Evolutionary conservation across 179 eudicot species (phyloP).

Genomic region (Nepenthes alata): DNA sequence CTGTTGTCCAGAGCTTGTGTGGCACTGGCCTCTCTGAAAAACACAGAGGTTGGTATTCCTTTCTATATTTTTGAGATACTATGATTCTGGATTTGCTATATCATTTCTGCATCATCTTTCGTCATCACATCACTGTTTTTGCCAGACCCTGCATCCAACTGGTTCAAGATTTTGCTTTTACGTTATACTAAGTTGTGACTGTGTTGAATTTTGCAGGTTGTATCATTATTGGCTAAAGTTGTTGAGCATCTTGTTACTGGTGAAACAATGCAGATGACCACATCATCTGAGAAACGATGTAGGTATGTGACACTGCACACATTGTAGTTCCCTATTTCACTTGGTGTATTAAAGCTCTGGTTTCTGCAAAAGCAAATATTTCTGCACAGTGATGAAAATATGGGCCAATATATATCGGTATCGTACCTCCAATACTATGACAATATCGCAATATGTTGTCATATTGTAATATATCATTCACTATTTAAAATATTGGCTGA

Average conservation of each 20-base stretch:
- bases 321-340: background rate
- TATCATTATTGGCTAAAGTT: constrained; percentile 68
- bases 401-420: too few relatives aligned
- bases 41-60: constrained; percentile 54
- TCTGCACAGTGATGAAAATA: too few relatives aligned
- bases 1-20: constrained; percentile 90
- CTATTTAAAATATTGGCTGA: too few relatives aligned
- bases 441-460: too few relatives aligned
- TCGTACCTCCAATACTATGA: too few relatives aligned
- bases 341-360: background rate
- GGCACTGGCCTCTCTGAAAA: constrained; percentile 78
- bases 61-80: background rate
- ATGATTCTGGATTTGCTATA: background rate
- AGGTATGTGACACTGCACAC: constrained; percentile 35
- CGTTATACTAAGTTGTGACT: background rate
- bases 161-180: background rate
- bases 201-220: constrained; percentile 42
- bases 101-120: background rate
- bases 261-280: constrained; percentile 96
- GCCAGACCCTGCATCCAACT: background rate
- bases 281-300: constrained; percentile 70
- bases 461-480: too few relatives aligned
- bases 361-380: too few relatives aligned
- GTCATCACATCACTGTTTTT: background rate
- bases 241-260: constrained; percentile 97